Base-by-base conservation (phyloP, 2,329 filamentous ascomycete genomes). In the Pseudogymnoascus sp. region DNA sequence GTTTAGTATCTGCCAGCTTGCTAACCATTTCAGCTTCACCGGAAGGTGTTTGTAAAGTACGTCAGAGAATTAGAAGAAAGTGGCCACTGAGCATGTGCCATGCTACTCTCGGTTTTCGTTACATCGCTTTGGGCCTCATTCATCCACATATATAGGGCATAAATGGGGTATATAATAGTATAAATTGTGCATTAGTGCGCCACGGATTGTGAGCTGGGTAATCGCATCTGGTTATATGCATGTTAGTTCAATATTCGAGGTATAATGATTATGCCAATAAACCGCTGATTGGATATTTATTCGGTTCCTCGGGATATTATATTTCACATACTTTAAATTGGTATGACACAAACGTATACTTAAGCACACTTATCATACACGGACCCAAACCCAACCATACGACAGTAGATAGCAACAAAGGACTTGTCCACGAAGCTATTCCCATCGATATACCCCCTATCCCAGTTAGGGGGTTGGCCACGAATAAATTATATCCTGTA, bases 21-120 rank as follows among this genome's bases (percentile, higher is more conserved):
- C 31, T 60, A 68, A 60, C 66, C 62, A 17, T 57, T 47, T 38
- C 63, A 90, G 87, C 84, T 88, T 61, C 95, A 99, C 76, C 97
- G 97, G 80, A 99, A 99, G 79, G 88, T 87, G 3, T 97, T 99
- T 78, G 93, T 96, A 65, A 93, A 91, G 75, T 97, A 96, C 73
- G 88, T 96, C 76, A 91, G 93, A 69, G 89, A 96, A 72, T 78
- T 93, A 53, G 90, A 95, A 72, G 82, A 88, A 33, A 19, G 21
- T 61, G 59, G 50, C 6, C 50, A 57, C n/a, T 57, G 28, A 57
- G 6, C n/a, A 57, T 57, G 17, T 57, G n/a, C n/a, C 26, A 10
- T 19, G 26, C 26, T 57, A 28, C 28, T 57, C 26, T 33, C 28
- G 50, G 9, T 57, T 33, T 57, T 19, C 10, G n/a, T 19, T 57